Base-by-base conservation (phyloP, 495 filamentous ascomycete species). In the Penicillium maclennaniae region DNA sequence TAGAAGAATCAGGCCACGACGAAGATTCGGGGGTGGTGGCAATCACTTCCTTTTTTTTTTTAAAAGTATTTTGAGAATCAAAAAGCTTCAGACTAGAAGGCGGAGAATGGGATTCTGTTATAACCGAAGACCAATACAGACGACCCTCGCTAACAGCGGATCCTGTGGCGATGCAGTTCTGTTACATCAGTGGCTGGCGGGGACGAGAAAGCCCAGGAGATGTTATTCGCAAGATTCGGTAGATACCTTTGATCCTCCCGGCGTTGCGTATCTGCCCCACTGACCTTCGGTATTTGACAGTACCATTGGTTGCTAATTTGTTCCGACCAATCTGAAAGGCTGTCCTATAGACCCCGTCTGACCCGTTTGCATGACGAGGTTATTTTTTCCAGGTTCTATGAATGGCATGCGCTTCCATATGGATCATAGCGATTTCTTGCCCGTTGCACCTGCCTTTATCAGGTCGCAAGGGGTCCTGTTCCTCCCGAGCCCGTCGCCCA, bases 141-240 rank as follows among this genome's bases (percentile, higher is more conserved):
- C 17, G n/a, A 3, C 7, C n/a, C 1, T 16, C 23, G 23, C 36
- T 41, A 21, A 27, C 40, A 20, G 14, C 27, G 36, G 17, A 23
- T n/a, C 36, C 15, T 10, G 49, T 39, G 41, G 31, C 49, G 26
- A 45, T 19, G 16, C 39, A 36, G 16, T 21, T 38, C 0, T 28
- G 37, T 50, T 25, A 50, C 48, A 50, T 50, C 48, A 43, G 48
- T 43, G 48, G 48, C 48, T 50, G 39, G 25, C 17, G 17, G 25
- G 25, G 15, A 25, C 26, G 17, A 40, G 37, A 16, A 16, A 40
- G 38, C n/a, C 38, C 1, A 19, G 16, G 5, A 19, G 38, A 19
- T 19, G 6, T 5, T 16, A 19, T 17, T 39, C n/a, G 5, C 38
- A 19, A 40, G 8, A 10, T 20, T 2, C 7, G 10, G 31, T 14